A percentile compares a stretch with the other conserved stretches of the same genome.
These are phyloP conservation scores for Globisporangium parvum DNA, from an alignment of 352 stramenopile genomes.

Conservation along the genomic window DNA sequence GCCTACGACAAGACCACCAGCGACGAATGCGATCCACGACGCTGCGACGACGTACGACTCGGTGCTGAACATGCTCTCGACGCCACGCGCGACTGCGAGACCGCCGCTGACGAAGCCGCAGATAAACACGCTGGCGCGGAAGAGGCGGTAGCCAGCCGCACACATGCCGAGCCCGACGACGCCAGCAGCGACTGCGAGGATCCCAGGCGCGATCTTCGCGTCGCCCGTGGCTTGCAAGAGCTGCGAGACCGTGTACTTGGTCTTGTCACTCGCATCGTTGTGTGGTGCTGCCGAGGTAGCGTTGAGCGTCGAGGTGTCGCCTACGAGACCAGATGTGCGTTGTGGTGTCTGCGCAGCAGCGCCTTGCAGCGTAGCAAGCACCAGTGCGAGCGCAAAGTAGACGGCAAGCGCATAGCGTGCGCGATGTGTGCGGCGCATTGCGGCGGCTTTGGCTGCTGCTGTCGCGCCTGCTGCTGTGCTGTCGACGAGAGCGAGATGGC, in stretches of 20 bases:
- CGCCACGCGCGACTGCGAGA: constrained; percentile 35
- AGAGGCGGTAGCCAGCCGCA: constrained; percentile 52
- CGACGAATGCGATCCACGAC: constrained; percentile 69
- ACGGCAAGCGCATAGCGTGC: too few species aligned
- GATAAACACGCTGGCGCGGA: constrained; percentile 50
- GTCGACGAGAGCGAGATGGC: too few species aligned
- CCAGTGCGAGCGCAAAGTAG: neutral
- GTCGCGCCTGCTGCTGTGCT: too few species aligned
- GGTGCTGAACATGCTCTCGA: constrained; percentile 50
- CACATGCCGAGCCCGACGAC: constrained; percentile 37
- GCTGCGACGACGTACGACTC: constrained; percentile 43
- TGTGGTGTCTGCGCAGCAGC: neutral
- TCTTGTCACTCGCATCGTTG: neutral
- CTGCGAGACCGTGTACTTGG: constrained; percentile 5
- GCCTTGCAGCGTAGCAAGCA: neutral
- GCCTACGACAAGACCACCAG: constrained; percentile 43
- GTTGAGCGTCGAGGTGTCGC: constrained; percentile 4
- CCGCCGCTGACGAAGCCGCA: constrained; percentile 54
- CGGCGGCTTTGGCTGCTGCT: too few species aligned
- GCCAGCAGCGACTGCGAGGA: constrained; percentile 35
- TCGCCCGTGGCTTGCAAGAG: constrained; percentile 10
- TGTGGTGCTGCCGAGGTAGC: neutral
- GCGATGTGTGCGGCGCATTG: too few species aligned
- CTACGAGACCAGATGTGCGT: neutral
- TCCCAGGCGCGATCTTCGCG: constrained; percentile 24